Conservation (phyloP, 495 filamentous ascomycete genomes). For the Hypoxylon cercidicola region DNA sequence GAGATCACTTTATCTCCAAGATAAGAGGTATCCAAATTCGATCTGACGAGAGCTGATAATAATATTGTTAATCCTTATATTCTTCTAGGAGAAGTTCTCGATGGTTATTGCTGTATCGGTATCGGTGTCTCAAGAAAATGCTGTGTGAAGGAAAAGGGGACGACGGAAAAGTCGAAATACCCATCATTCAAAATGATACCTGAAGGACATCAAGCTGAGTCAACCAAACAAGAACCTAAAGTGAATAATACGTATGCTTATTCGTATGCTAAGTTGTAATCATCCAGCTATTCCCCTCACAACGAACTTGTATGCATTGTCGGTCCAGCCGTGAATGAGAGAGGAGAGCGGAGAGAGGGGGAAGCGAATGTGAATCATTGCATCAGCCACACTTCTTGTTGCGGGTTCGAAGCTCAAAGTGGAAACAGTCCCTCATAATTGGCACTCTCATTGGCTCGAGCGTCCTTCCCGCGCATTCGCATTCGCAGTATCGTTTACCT, state of each 20-base stretch:
- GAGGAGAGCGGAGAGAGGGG: not conserved
- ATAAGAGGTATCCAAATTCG: too few relatives aligned
- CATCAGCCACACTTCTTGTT: not conserved
- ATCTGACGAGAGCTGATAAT: too few relatives aligned
- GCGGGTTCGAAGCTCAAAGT: not conserved
- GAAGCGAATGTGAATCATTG: constrained; percentile 1
- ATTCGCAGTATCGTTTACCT: not conserved
- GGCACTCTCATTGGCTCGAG: constrained; percentile 5
- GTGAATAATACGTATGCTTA: constrained; percentile 7
- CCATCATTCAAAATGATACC: too few relatives aligned
- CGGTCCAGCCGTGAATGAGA: not conserved
- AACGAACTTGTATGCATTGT: not conserved
- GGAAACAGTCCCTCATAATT: not conserved
- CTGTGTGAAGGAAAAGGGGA: too few relatives aligned
- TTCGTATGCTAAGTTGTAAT: not conserved
- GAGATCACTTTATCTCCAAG: too few relatives aligned
- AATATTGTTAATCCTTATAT: too few relatives aligned
- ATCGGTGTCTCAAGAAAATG: too few relatives aligned
- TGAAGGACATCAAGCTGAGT: not conserved
- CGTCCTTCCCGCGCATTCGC: too few relatives aligned
- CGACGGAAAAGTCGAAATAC: too few relatives aligned
- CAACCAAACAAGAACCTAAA: constrained; percentile 1
- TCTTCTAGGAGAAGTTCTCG: too few relatives aligned
- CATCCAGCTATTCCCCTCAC: not conserved
- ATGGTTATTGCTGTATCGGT: too few relatives aligned